Conservation (phyloP, 768 basidiomycete genomes). For the Exidia glandulosa region DNA sequence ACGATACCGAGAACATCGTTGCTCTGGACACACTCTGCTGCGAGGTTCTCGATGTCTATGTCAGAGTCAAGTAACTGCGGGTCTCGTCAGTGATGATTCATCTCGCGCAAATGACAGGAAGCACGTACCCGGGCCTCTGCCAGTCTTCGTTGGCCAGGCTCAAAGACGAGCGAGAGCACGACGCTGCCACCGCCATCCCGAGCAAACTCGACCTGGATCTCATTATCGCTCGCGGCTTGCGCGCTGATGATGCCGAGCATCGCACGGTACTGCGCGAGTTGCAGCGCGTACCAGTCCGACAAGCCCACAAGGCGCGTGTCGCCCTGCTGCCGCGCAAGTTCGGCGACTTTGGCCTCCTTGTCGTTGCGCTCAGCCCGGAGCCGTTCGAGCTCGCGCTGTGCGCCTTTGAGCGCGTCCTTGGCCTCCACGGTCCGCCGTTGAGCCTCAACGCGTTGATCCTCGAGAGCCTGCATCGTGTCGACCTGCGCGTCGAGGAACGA, state of each 20-base stretch:
- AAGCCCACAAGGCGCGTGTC: constrained; percentile 53
- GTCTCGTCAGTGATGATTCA: neutral
- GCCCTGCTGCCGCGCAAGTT: constrained; percentile 36
- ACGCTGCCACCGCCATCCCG: neutral
- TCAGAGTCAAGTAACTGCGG: neutral
- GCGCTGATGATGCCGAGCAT: neutral
- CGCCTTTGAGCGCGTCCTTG: constrained; percentile 52
- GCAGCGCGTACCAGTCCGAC: constrained; percentile 50
- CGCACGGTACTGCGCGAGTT: neutral
- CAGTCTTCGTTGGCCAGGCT: neutral
- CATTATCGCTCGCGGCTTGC: neutral
- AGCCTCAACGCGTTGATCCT: constrained; percentile 48
- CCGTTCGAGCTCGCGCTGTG: constrained; percentile 44
- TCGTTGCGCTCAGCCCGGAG: constrained; percentile 53
- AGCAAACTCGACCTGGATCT: neutral
- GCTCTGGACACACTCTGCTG: neutral
- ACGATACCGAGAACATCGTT: neutral
- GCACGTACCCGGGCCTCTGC: neutral
- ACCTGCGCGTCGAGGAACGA: constrained; percentile 66
- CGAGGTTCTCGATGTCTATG: neutral
- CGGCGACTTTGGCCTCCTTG: constrained; percentile 55
- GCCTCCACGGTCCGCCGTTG: constrained; percentile 40
- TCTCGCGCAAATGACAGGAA: neutral
- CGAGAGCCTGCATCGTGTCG: constrained; percentile 66
- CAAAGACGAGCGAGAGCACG: neutral